Base-by-base conservation (phyloP, 2,329 filamentous ascomycete species). In the Exophiala calicioides region DNA sequence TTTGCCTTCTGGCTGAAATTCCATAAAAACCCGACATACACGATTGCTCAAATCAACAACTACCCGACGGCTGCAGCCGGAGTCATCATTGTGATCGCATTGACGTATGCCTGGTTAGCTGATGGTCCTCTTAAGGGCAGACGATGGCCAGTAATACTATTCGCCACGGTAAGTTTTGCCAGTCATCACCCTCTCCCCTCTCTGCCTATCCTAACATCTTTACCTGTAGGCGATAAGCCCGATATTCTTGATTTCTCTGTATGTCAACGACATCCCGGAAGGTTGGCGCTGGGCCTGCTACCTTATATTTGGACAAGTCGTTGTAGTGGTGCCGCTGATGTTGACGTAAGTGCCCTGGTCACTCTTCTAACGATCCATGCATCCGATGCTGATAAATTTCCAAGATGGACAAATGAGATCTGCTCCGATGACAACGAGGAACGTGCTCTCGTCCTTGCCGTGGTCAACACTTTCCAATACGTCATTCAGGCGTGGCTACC, bases 401-500 rank as follows among this genome's bases (percentile, higher is more conserved):
- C 10, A 20, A 49, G 46, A 7, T 78, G 75, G 74, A 70, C 73
- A 0, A 72, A 78, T 39, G 76, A 79, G 49, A 76, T 79, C 15
- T 79, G 75, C 48, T 67, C 72, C 3, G 65, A 66, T 3, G 74
- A 83, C 35, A 79, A 82, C 44, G 82, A 87, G 62, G 83, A 86
- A 65, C 70, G 82, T 7, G 81, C 83, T 0, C 68, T 87, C 4
- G 80, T 86, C 0, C 74, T 83, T 1, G 82, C 73, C 0, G 66
- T 71, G 12, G 85, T 86, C 79, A 86, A 86, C 50, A 76, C 82
- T 59, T 76, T 86, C 68, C 81, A 81, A 0, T 85, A 86, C 49
- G 80, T 84, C 1, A 64, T 87, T 31, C 80, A 85, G 58, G 79
- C 81, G 0, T 87, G 83, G 82, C 62, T 87, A 27, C 84, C 84